Base-by-base conservation (phyloP, 352 stramenopile species). In the Pythium rishiriense region DNA sequence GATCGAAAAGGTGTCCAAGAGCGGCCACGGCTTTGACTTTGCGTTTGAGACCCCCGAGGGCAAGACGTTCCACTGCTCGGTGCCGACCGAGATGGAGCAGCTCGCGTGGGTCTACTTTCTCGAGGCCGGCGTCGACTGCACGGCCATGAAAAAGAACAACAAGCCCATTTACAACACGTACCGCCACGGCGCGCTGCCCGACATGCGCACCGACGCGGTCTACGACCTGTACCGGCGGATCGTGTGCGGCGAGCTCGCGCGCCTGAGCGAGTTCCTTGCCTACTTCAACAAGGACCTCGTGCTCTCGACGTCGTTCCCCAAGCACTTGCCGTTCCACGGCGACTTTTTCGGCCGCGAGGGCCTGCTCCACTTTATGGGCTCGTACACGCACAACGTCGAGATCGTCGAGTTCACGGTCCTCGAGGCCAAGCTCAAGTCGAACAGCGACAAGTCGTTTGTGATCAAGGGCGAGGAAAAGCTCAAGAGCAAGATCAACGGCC, bases 201-300 rank as follows among this genome's bases (percentile, higher is more conserved):
- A 92, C 56, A 92, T 91, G 81, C 75, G 80, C 64, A 93, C 85
- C 22, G 73, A 91, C 26, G 82, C 84, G 48, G 82, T 76, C 14
- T 96, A 94, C 59, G 85, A 93, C n/a, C 24, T 90, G 19, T 93
- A 85, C 62, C 76, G 76, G 4, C 84, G 82, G 19, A 72, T 93
- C 61, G 58, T 93, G 43, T 64, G 73, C 26, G 83, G 81, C 33
- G 83, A 96, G 22, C 50, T 78, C 15, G 43, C 55, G 14, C 48
- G 79, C 15, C 62, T 90, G 51, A 85, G 72, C 26, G 85, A 96
- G 35, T 69, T 94, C 43, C 57, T 94, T 57, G 73, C 87, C 24
- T 96, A 93, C 51, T 96, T 96, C 57, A 96, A 94, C 73, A 96
- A 96, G 74, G 87, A 96, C 39, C 68, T 96, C 14, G 87, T 96